Conservation (phyloP, 176 grass and related monocot genomes). For the Raddia guianensis region DNA sequence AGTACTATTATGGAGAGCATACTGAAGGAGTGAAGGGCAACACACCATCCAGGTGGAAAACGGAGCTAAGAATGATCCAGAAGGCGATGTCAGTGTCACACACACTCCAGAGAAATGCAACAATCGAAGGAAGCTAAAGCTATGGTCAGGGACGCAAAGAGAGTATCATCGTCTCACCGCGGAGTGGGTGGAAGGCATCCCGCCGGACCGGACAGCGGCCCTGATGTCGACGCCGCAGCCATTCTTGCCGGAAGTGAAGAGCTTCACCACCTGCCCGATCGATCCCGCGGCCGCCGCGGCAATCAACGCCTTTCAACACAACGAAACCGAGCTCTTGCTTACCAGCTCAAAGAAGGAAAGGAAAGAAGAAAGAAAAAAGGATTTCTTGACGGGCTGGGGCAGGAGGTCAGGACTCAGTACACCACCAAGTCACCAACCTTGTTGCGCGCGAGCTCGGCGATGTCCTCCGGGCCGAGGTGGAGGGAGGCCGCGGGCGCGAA, state of each 20-base stretch:
- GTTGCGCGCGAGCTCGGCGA: conserved; percentile 64
- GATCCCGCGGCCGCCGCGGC: conserved; percentile 53
- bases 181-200: conserved; percentile 97
- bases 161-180: conserved; percentile 49
- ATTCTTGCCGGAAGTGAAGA: conserved; percentile 53
- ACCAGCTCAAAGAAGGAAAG: neutral
- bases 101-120: neutral
- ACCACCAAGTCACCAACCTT: conserved; percentile 48
- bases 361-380: neutral
- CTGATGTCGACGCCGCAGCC: conserved; percentile 54
- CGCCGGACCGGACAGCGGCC: conserved; percentile 58
- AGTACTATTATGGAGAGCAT: neutral
- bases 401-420: neutral
- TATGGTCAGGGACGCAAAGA: neutral
- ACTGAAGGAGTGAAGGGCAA: neutral
- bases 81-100: neutral
- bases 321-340: neutral
- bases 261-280: conserved; percentile 81
- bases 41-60: neutral
- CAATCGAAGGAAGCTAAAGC: neutral
- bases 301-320: conserved; percentile 75
- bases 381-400: too few relatives aligned
- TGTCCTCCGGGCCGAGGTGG: conserved; percentile 53
- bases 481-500: conserved; percentile 28
- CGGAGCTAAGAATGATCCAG: neutral